These are phyloP conservation scores for Vachellia collinsii DNA, from an alignment of 306 rosid genomes.

Conservation along the genomic window DNA sequence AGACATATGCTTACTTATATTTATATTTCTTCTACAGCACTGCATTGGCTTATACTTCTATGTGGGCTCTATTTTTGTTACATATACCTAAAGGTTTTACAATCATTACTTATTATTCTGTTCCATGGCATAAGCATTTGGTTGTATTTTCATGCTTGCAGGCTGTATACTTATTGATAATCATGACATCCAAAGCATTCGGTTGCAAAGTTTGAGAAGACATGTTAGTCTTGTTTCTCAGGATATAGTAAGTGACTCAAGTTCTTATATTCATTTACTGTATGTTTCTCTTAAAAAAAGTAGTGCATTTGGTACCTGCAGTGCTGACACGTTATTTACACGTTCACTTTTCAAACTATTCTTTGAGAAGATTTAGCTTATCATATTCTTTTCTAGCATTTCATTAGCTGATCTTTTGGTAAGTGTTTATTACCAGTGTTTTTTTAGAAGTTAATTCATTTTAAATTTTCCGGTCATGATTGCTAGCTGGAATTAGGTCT, in stretches of 20 bases:
- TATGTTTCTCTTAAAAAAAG: background rate
- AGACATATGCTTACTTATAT: slow-evolving; percentile 4
- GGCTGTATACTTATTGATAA: slow-evolving; percentile 74
- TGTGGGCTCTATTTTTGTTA: slow-evolving; percentile 2
- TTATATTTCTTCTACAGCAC: background rate
- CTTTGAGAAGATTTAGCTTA: slow-evolving; percentile 16
- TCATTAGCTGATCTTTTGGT: background rate
- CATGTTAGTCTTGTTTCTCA: slow-evolving; percentile 86
- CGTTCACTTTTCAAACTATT: slow-evolving; percentile 4
- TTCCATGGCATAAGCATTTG: background rate
- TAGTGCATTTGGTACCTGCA: background rate
- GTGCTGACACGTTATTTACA: slow-evolving; percentile 12
- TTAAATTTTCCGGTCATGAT: slow-evolving; percentile 20
- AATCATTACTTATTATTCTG: slow-evolving; percentile 1
- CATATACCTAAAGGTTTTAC: slow-evolving; percentile 20
- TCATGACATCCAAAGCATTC: slow-evolving; percentile 57
- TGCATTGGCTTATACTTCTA: slow-evolving; percentile 18
- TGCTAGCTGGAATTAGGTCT: background rate
- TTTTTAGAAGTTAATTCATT: background rate
- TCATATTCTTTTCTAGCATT: background rate
- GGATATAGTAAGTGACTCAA: slow-evolving; percentile 66
- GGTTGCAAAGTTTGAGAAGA: slow-evolving; percentile 68
- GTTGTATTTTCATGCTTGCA: slow-evolving; percentile 42
- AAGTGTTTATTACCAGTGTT: slow-evolving; percentile 5
- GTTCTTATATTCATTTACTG: slow-evolving; percentile 21